A percentile compares a stretch with the other conserved stretches of the same genome.
These are phyloP conservation scores for Ophiocordyceps unilateralis DNA, from an alignment of 2,329 filamentous ascomycete species.

Conservation along the genomic window DNA sequence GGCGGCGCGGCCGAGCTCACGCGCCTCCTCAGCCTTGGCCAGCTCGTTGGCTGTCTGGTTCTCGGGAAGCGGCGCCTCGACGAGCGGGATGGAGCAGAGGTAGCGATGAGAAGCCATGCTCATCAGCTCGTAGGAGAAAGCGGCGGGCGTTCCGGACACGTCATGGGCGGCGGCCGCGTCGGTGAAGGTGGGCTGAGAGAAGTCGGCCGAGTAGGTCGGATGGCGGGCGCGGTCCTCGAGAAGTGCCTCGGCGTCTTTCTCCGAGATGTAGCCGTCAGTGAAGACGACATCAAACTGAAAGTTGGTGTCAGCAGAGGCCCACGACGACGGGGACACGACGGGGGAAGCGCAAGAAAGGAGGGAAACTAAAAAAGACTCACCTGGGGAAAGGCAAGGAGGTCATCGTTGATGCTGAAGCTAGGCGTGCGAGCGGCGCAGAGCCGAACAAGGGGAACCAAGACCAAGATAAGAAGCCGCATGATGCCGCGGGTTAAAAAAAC, in stretches of 20 bases:
- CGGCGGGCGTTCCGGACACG: conserved; percentile 3
- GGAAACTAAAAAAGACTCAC: conserved; percentile 22
- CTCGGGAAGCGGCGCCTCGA: conserved; percentile 37
- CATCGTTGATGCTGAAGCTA: conserved; percentile 73
- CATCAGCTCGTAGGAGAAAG: conserved; percentile 50
- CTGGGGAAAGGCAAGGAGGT: conserved; percentile 74
- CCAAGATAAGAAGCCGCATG: conserved; percentile 33
- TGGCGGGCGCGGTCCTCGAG: conserved; percentile 25
- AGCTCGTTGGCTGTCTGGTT: conserved; percentile 51
- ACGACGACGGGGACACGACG: not conserved
- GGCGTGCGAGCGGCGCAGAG: conserved; percentile 30
- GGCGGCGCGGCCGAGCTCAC: conserved; percentile 62
- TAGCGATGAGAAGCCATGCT: conserved; percentile 53
- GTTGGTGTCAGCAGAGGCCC: not conserved
- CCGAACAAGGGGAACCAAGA: conserved; percentile 26
- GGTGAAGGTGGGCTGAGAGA: conserved; percentile 20
- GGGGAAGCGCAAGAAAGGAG: not conserved
- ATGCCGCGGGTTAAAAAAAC: conserved; percentile 9
- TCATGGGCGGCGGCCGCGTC: conserved; percentile 5
- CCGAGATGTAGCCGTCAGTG: conserved; percentile 52
- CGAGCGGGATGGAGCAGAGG: conserved; percentile 67
- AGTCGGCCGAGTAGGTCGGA: conserved; percentile 21
- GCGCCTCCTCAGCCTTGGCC: conserved; percentile 57
- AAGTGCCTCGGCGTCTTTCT: conserved; percentile 47
- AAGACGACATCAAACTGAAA: conserved; percentile 64